These are phyloP conservation scores for Nitzschia sp. DNA, from an alignment of 108 stramenopile species.

Conservation along the genomic window DNA sequence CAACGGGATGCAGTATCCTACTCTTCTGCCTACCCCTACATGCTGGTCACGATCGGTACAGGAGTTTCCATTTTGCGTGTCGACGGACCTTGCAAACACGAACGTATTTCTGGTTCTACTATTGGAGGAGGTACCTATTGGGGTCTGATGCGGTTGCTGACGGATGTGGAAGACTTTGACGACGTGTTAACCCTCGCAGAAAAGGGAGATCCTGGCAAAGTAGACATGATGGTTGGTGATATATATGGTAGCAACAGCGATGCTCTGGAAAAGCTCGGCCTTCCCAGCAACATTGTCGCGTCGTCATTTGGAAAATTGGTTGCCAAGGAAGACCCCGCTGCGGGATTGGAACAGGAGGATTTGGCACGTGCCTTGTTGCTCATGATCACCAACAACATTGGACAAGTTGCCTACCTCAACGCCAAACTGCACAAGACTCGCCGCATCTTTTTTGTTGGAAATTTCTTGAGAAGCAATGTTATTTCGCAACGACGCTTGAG, in stretches of 20 bases:
- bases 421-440: slow-evolving; percentile 85
- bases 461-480: slow-evolving; percentile 92
- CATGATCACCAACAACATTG: slow-evolving; percentile 99
- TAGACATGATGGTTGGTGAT: slow-evolving; percentile 93
- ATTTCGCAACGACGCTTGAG: slow-evolving; percentile 88
- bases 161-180: slow-evolving; percentile 87
- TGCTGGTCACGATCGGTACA: slow-evolving; percentile 96
- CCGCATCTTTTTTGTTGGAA: slow-evolving; percentile 96
- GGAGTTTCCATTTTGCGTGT: slow-evolving; percentile 95
- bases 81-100: slow-evolving; percentile 90
- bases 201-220: slow-evolving; percentile 85
- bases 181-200: slow-evolving; percentile 90
- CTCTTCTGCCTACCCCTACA: slow-evolving; percentile 83
- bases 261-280: slow-evolving; percentile 89
- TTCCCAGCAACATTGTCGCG: slow-evolving; percentile 87
- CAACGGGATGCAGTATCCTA: slow-evolving; percentile 69
- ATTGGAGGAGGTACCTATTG: slow-evolving; percentile 99
- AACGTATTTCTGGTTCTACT: slow-evolving; percentile 96
- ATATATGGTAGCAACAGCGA: slow-evolving; percentile 92
- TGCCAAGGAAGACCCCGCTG: slow-evolving; percentile 82
- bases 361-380: slow-evolving; percentile 91
- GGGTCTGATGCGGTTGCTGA: slow-evolving; percentile 95
- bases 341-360: slow-evolving; percentile 86
- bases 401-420: slow-evolving; percentile 94
- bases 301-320: slow-evolving; percentile 98